Evolutionary conservation across 208 protist genomes (phyloP), one percentile per base, ranked within the genome.

Genomic region (Trypanosomatidae sp.): DNA sequence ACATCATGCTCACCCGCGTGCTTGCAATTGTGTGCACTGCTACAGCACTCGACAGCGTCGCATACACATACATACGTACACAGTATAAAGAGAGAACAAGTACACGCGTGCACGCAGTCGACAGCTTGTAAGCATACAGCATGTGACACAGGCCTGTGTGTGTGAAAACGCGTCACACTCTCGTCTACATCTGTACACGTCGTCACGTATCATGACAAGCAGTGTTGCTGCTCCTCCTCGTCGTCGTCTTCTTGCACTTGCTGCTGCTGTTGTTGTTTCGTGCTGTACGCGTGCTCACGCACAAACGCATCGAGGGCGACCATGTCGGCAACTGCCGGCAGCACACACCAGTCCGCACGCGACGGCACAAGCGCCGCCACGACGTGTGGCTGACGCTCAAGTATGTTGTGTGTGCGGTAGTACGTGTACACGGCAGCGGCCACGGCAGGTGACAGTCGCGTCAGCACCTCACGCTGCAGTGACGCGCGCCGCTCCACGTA

Each of bases 301-400:
- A 90, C 55, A 21, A 66, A 66, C 6, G 63, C 52, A 43, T 92
- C 83, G 43, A 92, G 54, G 35, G 80, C 71, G 16, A 81, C 71
- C 53, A 92, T 25, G 46, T 82, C 71, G 41, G 87, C 78, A 19
- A 92, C 59, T 18, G 67, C 10, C 19, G 83, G 83, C 24, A 92
- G 59, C 43, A 68, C 58, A 32, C 49, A n/a, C 78, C 83, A 92
- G 40, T 50, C 44, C 20, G n/a, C 13, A 18, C 78, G 66, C 50
- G 72, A 47, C 16, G 83, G 83, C 37, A 88, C 78, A 23, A 77
- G 57, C 2, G 66, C 53, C 37, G 67, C 63, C 48, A 92, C 72
- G 6, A 62, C 53, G 5, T 35, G 13, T 22, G 65, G 54, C 44
- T 86, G 71, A 1, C 83, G 66, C 39, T 78, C 56, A 6, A 76